Percentiles rank a stretch among this genome's conserved stretches.
phyloP scores from a whole-genome alignment of 2,329 filamentous ascomycete species.

The Nannizziopsis barbatae region DNA sequence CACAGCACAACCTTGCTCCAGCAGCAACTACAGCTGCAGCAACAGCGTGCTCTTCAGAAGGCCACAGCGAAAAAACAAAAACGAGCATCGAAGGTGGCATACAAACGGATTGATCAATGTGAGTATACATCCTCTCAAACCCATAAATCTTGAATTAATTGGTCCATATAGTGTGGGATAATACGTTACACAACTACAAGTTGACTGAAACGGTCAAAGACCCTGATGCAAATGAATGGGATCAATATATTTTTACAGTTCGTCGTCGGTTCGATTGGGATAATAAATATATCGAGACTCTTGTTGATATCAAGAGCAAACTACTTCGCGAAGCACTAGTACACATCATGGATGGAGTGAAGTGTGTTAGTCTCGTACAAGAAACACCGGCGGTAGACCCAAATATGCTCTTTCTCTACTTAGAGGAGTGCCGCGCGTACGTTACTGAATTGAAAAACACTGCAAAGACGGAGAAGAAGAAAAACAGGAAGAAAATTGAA shows the following conservation, averaged over 20 bases:
- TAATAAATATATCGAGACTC: slow-evolving; percentile 62
- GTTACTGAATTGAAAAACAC: slow-evolving; percentile 55
- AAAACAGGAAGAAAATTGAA: slow-evolving; percentile 27
- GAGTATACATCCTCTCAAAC: slow-evolving; percentile 10
- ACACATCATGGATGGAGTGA: slow-evolving; percentile 63
- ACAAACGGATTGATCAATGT: slow-evolving; percentile 56
- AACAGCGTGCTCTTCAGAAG: slow-evolving; percentile 14
- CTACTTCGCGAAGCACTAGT: slow-evolving; percentile 58
- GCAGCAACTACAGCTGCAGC: slow-evolving; percentile 9
- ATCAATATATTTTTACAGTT: slow-evolving; percentile 73
- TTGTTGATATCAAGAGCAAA: slow-evolving; percentile 79
- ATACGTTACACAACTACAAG: slow-evolving; percentile 53
- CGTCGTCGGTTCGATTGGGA: slow-evolving; percentile 74
- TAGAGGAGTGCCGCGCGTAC: slow-evolving; percentile 60
- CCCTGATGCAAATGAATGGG: slow-evolving; percentile 55
- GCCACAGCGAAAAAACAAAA: slow-evolving; percentile 35
- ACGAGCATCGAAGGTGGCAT: slow-evolving; percentile 49
- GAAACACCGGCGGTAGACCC: slow-evolving; percentile 64
- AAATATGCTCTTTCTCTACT: slow-evolving; percentile 62
- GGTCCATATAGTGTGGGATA: slow-evolving; percentile 38
- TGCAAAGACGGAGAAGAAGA: slow-evolving; percentile 47
- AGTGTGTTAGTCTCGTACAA: slow-evolving; percentile 67
- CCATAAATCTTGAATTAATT: neutral
- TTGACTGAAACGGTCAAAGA: slow-evolving; percentile 56
- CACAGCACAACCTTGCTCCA: neutral